Base-by-base conservation (phyloP, 1,284 basidiomycete species). In the Malassezia japonica region DNA sequence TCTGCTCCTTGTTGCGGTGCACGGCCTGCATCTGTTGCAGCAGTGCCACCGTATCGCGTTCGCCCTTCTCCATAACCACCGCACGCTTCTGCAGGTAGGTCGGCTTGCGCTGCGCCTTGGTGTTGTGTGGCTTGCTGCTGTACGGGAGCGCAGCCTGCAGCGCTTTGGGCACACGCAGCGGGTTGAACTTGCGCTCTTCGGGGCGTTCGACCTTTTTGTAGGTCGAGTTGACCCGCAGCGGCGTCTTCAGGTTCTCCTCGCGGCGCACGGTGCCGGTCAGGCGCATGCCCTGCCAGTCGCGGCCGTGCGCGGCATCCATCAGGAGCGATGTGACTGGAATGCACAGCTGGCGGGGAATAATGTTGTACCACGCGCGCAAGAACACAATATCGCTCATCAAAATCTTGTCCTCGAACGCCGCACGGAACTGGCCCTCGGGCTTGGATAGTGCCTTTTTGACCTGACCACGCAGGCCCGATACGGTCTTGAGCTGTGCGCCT, bases 401-500 rank as follows among this genome's bases (percentile, higher is more conserved):
- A 9, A 98, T 80, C 77, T 98, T 98, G 75, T 99, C 92, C 75
- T 98, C 92, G 72, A 98, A 98, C 1, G 92, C 90, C 1, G 92
- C 92, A 59, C 94, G 79, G 79, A 87, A 96, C 9, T 87, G 82
- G 3, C 94, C 94, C 60, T 95, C 91, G 0, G 92, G 91, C 72
- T 91, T 95, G 7, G 84, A 77, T 18, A 96, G 76, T 2, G 87
- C 90, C 74, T 92, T 94, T 78, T 99, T 99, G 43, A 99, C 82
- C 75, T 96, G 91, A 16, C 92, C 92, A 32, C 94, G 78, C 53
- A 99, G 87, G 5, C 92, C 94, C 5, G 87, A 91, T 7, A 98
- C 94, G 0, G 94, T 98, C 60, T 84, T 80, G 53, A 99, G 82
- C 71, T 87, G 88, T 12, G 92, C 94, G 9, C 94, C 94, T 74